phyloP scores from a whole-genome alignment of 2,329 filamentous ascomycete species.

The Monilinia aucupariae region DNA sequence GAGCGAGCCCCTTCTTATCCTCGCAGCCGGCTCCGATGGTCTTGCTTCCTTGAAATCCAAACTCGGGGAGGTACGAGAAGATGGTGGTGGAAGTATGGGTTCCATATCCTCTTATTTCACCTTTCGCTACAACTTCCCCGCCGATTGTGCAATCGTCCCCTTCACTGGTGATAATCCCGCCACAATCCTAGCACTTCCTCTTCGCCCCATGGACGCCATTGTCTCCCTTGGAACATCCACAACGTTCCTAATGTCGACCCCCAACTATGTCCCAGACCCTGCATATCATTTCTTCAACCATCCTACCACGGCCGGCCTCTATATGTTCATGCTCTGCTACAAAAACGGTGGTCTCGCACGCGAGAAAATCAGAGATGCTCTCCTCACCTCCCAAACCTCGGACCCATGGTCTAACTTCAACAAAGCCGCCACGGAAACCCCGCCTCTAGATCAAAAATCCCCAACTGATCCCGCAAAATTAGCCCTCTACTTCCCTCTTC shows the following conservation, averaged over 20 bases:
- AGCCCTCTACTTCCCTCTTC: conserved; percentile 90
- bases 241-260: conserved; percentile 95
- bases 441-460: conserved; percentile 59
- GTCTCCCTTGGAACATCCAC: conserved; percentile 92
- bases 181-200: conserved; percentile 84
- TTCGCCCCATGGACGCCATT: conserved; percentile 85
- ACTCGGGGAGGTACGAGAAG: conserved; percentile 71
- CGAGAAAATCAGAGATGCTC: conserved; percentile 78
- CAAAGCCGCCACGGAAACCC: conserved; percentile 59
- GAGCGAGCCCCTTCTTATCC: conserved; percentile 67
- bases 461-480: conserved; percentile 63
- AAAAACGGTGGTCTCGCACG: conserved; percentile 95
- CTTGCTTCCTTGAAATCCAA: conserved; percentile 65
- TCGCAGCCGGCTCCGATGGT: conserved; percentile 58
- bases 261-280: conserved; percentile 82
- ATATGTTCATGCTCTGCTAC: conserved; percentile 99
- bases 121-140: conserved; percentile 67
- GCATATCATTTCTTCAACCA: conserved; percentile 98
- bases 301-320: conserved; percentile 80
- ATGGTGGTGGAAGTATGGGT: conserved; percentile 77
- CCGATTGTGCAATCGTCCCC: conserved; percentile 70
- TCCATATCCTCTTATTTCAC: conserved; percentile 73
- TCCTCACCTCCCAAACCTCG: conserved; percentile 51
- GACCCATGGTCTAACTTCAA: conserved; percentile 80
- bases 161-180: conserved; percentile 96